Conservation (phyloP, 805 yeast genomes). For the Alloascoidea hylecoeti region DNA sequence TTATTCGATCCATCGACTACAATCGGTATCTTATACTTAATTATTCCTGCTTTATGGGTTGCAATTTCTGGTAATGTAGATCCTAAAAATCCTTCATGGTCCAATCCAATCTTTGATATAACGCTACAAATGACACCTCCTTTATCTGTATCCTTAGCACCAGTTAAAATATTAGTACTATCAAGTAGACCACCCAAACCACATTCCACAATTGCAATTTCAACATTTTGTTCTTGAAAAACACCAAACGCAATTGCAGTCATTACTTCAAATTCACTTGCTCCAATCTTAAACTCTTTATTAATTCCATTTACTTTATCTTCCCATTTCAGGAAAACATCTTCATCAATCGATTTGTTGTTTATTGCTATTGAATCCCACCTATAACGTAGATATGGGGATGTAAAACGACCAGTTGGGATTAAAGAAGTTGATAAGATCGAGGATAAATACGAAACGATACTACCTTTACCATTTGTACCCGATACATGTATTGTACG, state of each 20-base stretch:
- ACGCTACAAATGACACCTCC: constrained; percentile 46
- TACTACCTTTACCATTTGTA: constrained; percentile 94
- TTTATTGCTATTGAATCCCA: constrained; percentile 68
- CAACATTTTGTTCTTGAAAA: constrained; percentile 44
- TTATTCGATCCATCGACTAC: constrained; percentile 64
- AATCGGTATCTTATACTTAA: constrained; percentile 44
- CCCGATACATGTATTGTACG: constrained; percentile 88
- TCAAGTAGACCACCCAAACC: constrained; percentile 88
- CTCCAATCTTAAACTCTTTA: constrained; percentile 29
- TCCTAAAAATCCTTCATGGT: constrained; percentile 74
- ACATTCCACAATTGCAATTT: constrained; percentile 79
- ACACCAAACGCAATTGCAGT: constrained; percentile 79
- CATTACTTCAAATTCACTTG: constrained; percentile 79
- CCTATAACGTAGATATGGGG: constrained; percentile 68
- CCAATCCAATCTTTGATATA: constrained; percentile 75
- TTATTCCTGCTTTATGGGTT: constrained; percentile 73
- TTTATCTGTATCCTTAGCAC: constrained; percentile 4
- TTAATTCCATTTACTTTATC: constrained; percentile 27
- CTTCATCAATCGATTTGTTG: constrained; percentile 34
- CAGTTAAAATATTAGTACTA: constrained; percentile 59
- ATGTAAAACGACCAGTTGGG: constrained; percentile 67
- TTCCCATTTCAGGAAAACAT: constrained; percentile 31
- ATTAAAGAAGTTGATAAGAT: constrained; percentile 34
- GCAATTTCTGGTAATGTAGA: constrained; percentile 53
- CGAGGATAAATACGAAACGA: constrained; percentile 68